These are phyloP conservation scores for Plectranthus barbatus DNA, from an alignment of 257 asterid species.

Conservation along the genomic window DNA sequence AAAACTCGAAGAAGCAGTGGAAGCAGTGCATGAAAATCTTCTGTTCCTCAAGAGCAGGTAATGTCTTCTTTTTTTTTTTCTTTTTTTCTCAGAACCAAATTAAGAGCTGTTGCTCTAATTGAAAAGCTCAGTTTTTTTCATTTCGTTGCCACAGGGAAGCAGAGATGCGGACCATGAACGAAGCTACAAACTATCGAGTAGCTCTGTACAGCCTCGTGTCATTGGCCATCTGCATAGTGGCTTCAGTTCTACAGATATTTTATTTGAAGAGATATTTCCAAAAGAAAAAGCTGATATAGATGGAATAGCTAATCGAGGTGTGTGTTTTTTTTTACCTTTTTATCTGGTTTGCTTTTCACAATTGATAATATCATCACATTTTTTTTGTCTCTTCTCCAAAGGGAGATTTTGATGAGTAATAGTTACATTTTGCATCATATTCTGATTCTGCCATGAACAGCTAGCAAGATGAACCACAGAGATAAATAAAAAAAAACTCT, in stretches of 20 bases:
- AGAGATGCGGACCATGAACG: conserved; percentile 64
- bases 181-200: conserved; percentile 58
- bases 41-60: conserved; percentile 69
- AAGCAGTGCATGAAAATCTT: conserved; percentile 75
- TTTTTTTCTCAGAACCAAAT: too few relatives aligned
- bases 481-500: too few relatives aligned
- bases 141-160: conserved; percentile 49
- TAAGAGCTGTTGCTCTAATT: neutral
- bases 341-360: conserved; percentile 1
- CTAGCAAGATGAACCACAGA: too few relatives aligned
- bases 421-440: neutral
- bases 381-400: neutral
- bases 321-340: too few relatives aligned
- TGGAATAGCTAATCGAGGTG: neutral
- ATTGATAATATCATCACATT: neutral
- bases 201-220: conserved; percentile 81
- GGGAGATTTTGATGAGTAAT: conserved; percentile 4
- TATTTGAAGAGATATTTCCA: conserved; percentile 67
- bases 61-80: neutral
- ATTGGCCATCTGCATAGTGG: conserved; percentile 56
- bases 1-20: conserved; percentile 90
- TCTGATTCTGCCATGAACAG: too few relatives aligned
- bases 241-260: conserved; percentile 44
- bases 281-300: conserved; percentile 81
- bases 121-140: neutral